Evolutionary conservation across 257 asterid species (phyloP).

Genomic region (Rauvolfia tetraphylla): DNA sequence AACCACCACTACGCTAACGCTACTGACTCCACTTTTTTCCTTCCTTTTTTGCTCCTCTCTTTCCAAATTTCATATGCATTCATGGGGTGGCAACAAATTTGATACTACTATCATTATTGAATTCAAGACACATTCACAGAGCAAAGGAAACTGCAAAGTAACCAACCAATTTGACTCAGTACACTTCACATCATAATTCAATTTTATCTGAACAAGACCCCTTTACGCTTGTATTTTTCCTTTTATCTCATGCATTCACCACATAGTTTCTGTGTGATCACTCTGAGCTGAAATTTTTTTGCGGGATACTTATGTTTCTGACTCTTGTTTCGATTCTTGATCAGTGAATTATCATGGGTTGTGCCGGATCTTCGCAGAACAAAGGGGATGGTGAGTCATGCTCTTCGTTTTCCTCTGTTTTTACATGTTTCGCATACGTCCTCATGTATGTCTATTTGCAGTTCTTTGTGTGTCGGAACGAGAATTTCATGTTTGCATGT

Average conservation of each 20-base stretch:
- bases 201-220: neutral
- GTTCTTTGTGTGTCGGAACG: neutral
- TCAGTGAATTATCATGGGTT: conserved; percentile 51
- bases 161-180: conserved; percentile 17
- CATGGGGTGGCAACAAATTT: conserved; percentile 8
- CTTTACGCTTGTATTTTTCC: neutral
- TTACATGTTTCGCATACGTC: neutral
- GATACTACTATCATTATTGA: conserved; percentile 9
- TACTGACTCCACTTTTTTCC: neutral
- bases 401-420: neutral
- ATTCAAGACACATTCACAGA: conserved; percentile 11
- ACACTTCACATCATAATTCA: conserved; percentile 11
- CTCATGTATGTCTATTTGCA: neutral
- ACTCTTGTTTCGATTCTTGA: neutral
- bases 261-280: neutral
- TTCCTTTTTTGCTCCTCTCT: neutral
- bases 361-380: conserved; percentile 64
- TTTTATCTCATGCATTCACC: conserved; percentile 2
- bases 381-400: conserved; percentile 43
- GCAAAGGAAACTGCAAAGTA: conserved; percentile 6
- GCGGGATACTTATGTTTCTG: neutral
- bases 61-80: neutral
- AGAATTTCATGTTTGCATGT: neutral
- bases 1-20: conserved; percentile 31
- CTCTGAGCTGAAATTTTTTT: neutral